These are phyloP conservation scores for Apophysomyces variabilis DNA, from an alignment of 371 early-diverging fungal species.

Conservation along the genomic window DNA sequence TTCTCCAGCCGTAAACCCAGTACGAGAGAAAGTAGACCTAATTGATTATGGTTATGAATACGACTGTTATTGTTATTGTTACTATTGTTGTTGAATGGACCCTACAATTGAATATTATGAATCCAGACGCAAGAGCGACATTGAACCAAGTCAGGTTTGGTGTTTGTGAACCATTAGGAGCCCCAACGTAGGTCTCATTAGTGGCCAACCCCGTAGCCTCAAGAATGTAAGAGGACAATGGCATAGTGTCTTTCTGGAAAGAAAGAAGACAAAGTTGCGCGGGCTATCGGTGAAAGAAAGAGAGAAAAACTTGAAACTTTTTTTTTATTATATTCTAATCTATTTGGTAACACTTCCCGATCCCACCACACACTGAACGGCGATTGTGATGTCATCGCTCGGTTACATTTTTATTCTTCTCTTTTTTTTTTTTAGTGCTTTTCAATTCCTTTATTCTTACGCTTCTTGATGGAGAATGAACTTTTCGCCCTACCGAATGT, in stretches of 20 bases:
- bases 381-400: conserved; percentile 1
- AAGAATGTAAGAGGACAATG: conserved; percentile 11
- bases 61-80: neutral
- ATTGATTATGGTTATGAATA: neutral
- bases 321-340: neutral
- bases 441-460: too few relatives aligned
- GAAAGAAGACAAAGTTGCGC: neutral
- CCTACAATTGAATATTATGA: conserved; percentile 21
- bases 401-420: neutral
- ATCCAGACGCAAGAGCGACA: conserved; percentile 22
- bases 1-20: conserved; percentile 66
- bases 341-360: neutral
- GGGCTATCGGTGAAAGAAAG: neutral
- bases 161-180: conserved; percentile 7
- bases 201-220: conserved; percentile 5
- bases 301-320: conserved; percentile 1
- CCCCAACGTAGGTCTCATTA: neutral
- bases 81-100: neutral
- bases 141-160: conserved; percentile 21
- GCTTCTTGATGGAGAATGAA: too few relatives aligned
- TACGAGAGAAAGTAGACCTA: conserved; percentile 60
- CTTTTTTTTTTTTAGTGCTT: neutral
- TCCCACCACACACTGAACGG: neutral
- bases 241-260: neutral
- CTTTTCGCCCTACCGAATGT: too few relatives aligned